Percentiles rank a stretch among this genome's conserved stretches.
These are phyloP conservation scores for Fusarium sp. DNA, from an alignment of 2,329 filamentous ascomycete species.

Conservation along the genomic window DNA sequence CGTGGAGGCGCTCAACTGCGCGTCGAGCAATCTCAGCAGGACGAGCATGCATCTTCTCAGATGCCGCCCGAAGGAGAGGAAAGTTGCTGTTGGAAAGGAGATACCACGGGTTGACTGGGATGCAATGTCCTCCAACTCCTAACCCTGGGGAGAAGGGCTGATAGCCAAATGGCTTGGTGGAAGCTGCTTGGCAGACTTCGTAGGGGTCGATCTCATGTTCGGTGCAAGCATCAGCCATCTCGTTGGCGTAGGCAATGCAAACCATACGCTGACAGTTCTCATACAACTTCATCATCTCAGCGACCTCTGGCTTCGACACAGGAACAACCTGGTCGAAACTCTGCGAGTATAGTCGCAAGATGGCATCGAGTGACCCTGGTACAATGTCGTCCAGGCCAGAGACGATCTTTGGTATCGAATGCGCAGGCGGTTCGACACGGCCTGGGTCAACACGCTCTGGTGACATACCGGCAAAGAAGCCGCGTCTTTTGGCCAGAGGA, in stretches of 20 bases:
- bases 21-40: slow-evolving; percentile 54
- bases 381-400: slow-evolving; percentile 62
- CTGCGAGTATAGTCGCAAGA: slow-evolving; percentile 57
- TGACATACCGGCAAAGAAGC: slow-evolving; percentile 62
- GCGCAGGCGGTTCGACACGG: slow-evolving; percentile 53
- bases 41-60: slow-evolving; percentile 57
- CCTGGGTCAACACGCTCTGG: slow-evolving; percentile 66
- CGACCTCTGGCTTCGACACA: slow-evolving; percentile 64
- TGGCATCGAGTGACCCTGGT: slow-evolving; percentile 57
- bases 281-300: slow-evolving; percentile 68
- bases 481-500: slow-evolving; percentile 54
- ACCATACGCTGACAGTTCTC: slow-evolving; percentile 69
- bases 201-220: slow-evolving; percentile 59
- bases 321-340: slow-evolving; percentile 61
- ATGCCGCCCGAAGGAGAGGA: slow-evolving; percentile 58
- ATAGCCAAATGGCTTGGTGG: slow-evolving; percentile 65
- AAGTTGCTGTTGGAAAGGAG: slow-evolving; percentile 60
- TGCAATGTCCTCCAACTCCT: slow-evolving; percentile 67
- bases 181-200: slow-evolving; percentile 61
- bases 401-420: slow-evolving; percentile 63
- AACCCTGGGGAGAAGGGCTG: slow-evolving; percentile 59
- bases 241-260: slow-evolving; percentile 65
- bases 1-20: slow-evolving; percentile 48
- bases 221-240: slow-evolving; percentile 65
- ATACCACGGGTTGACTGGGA: slow-evolving; percentile 66